Base-by-base conservation (phyloP, 2,329 filamentous ascomycete genomes). In the Macrophomina tecta region DNA sequence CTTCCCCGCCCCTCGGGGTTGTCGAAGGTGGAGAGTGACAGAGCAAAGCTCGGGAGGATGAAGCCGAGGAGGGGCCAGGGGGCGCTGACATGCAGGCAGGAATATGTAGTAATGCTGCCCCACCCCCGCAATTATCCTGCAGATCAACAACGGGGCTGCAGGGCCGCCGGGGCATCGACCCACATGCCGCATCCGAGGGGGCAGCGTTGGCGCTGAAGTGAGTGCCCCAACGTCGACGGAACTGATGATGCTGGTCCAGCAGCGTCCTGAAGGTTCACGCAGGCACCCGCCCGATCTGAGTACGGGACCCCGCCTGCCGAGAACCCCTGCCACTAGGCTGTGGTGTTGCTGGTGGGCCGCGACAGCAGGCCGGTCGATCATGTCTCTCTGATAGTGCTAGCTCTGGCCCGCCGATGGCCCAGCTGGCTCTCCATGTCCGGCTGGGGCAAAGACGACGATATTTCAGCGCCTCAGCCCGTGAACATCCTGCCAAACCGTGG, bases 111-210 rank as follows among this genome's bases (percentile, higher is more conserved):
- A 9, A 6, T 7, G 42, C 16, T 28, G 58, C 58, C 58, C 58
- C 58, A 38, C 58, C 58, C 58, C 58, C 58, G 42, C 58, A 61
- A 46, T 23, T 32, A 36, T 42, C 58, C 58, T 36, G 38, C 38
- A 58, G 53, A 58, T 58, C 53, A 28, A 30, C 49, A n/a, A n/a
- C 38, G 38, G 38, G 38, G 8, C 38, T 40, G 42, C 42, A 45
- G 42, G 42, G 42, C 42, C 42, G 42, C 42, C 42, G 42, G 5
- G 32, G 55, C 16, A 6, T 7, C n/a, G 40, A 61, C 32, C 42
- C 30, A 36, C 32, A 36, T 34, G 7, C 40, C 23, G 34, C n/a
- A n/a, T 2, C 36, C 36, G 36, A 8, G 36, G 36, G 36, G 36
- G 36, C 36, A 12, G 36, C 36, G 36, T 7, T 38, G 7, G 36